phyloP scores from a whole-genome alignment of 2,329 filamentous ascomycete species.

The Fusarium nematophilum region DNA sequence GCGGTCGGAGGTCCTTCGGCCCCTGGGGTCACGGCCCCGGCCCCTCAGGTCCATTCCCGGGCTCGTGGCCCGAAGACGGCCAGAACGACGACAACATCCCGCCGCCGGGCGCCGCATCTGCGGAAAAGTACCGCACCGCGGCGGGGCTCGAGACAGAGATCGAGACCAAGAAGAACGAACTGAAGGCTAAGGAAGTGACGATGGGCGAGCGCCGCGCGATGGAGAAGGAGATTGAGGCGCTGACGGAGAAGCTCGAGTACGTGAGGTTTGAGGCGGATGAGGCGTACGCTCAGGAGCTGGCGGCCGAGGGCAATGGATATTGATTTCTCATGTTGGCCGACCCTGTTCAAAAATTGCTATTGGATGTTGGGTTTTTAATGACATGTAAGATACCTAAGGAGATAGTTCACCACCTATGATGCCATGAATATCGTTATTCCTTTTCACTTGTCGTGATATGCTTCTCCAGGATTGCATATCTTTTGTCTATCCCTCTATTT shows the following conservation, averaged over 20 bases:
- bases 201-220: slow-evolving; percentile 35
- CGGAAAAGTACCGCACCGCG: slow-evolving; percentile 51
- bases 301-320: slow-evolving; percentile 11
- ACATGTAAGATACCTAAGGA: slow-evolving; percentile 6
- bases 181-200: slow-evolving; percentile 41
- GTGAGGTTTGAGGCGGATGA: slow-evolving; percentile 60
- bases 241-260: slow-evolving; percentile 52
- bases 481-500: slow-evolving; percentile 44
- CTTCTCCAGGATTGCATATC: slow-evolving; percentile 16
- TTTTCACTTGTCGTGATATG: slow-evolving; percentile 24
- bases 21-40: neutral
- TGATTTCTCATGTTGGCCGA: too few species aligned
- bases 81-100: slow-evolving; percentile 29
- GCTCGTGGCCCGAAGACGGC: slow-evolving; percentile 51
- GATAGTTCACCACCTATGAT: neutral
- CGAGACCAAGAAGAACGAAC: slow-evolving; percentile 44
- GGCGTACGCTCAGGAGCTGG: slow-evolving; percentile 58
- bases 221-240: slow-evolving; percentile 52
- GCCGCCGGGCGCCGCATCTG: slow-evolving; percentile 41
- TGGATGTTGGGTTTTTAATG: neutral
- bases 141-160: slow-evolving; percentile 51
- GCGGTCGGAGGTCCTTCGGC: slow-evolving; percentile 8
- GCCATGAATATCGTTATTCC: slow-evolving; percentile 20
- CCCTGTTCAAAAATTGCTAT: neutral
- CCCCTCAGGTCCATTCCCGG: slow-evolving; percentile 37